Conservation (phyloP, 768 basidiomycete genomes). For the Lactifluus pinguis region DNA sequence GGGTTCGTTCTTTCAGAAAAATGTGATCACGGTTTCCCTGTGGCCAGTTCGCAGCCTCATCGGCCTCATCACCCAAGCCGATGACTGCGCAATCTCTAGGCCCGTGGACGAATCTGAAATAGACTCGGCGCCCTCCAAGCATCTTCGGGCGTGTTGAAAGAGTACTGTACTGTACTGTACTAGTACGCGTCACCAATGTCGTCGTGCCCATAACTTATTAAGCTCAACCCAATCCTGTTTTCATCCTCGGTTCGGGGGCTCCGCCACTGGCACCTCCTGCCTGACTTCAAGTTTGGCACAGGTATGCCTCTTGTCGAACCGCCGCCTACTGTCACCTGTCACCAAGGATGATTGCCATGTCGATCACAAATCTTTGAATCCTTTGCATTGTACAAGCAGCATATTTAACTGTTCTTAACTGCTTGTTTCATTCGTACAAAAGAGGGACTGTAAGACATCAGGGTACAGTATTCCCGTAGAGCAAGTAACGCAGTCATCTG, state of each 20-base stretch:
- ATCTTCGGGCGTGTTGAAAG: constrained; percentile 55
- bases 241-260: constrained; percentile 24
- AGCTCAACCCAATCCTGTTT: too few relatives aligned
- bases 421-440: too few relatives aligned
- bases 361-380: constrained; percentile 42
- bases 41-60: constrained; percentile 60
- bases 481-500: too few relatives aligned
- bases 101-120: constrained; percentile 30
- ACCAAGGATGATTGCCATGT: constrained; percentile 41
- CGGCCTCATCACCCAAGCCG: constrained; percentile 54
- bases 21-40: constrained; percentile 51
- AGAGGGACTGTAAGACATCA: too few relatives aligned
- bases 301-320: constrained; percentile 21
- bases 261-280: constrained; percentile 47
- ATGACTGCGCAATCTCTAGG: constrained; percentile 75
- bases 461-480: too few relatives aligned
- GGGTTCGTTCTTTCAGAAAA: constrained; percentile 66
- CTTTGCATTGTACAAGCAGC: too few relatives aligned
- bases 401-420: too few relatives aligned
- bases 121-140: constrained; percentile 47
- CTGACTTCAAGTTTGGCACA: constrained; percentile 52
- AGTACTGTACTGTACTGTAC: constrained; percentile 42
- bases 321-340: constrained; percentile 26
- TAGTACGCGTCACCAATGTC: too few relatives aligned
- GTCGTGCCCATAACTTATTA: too few relatives aligned